Conservation (phyloP, 306 rosid genomes). For the Cucurbita maxima region DNA sequence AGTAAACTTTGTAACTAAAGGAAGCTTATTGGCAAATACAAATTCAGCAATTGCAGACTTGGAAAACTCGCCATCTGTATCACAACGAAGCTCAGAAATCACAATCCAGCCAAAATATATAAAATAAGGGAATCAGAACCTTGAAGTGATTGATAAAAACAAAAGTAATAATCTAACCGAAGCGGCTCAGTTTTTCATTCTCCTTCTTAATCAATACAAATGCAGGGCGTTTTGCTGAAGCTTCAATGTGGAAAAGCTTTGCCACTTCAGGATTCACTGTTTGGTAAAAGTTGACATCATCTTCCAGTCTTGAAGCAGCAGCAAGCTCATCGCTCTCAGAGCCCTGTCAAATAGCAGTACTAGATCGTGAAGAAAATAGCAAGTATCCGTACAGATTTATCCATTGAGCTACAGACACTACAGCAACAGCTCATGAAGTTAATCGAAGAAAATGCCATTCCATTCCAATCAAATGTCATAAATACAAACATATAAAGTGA, state of each 20-base stretch:
- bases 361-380: constrained; percentile 3
- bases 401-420: background rate
- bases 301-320: constrained; percentile 85
- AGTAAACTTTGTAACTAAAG: constrained; percentile 67
- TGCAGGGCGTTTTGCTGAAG: constrained; percentile 75
- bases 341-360: constrained; percentile 40
- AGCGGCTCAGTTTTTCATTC: constrained; percentile 58
- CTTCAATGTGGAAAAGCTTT: constrained; percentile 69
- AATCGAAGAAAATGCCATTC: background rate
- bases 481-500: background rate
- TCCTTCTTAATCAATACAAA: constrained; percentile 76
- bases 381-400: background rate
- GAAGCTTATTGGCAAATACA: constrained; percentile 76
- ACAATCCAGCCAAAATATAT: background rate
- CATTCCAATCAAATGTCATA: background rate
- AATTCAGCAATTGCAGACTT: constrained; percentile 61
- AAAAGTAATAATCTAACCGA: constrained; percentile 39
- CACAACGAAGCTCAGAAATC: constrained; percentile 8
- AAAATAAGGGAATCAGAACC: background rate
- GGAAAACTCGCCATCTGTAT: constrained; percentile 61
- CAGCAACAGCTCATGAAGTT: background rate
- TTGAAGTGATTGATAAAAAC: background rate
- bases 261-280: constrained; percentile 79
- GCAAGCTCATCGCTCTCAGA: constrained; percentile 85
- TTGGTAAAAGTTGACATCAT: constrained; percentile 85